These are phyloP conservation scores for Cardamine chenopodiifolia DNA, from an alignment of 345 rosid species.

Conservation along the genomic window DNA sequence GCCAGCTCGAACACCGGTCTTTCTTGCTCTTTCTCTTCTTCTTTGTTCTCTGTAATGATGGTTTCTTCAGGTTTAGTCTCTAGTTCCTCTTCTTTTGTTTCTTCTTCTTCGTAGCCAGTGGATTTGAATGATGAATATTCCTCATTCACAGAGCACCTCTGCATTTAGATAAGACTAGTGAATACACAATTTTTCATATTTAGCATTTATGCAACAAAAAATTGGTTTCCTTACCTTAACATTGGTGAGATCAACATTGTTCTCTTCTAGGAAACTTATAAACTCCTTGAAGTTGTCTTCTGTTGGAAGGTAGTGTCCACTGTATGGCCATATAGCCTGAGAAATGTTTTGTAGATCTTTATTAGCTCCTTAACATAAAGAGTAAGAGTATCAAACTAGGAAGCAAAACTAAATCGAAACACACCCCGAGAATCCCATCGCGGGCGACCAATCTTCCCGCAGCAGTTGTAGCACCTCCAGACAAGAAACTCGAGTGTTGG, in stretches of 20 bases:
- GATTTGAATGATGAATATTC: constrained; percentile 49
- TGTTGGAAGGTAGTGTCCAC: constrained; percentile 72
- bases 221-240: constrained; percentile 53
- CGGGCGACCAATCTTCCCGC: constrained; percentile 64
- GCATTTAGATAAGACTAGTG: constrained; percentile 24
- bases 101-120: constrained; percentile 35
- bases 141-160: constrained; percentile 61
- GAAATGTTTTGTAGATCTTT: neutral
- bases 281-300: constrained; percentile 66
- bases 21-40: constrained; percentile 37
- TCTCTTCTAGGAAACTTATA: constrained; percentile 58
- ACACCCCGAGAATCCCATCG: constrained; percentile 62
- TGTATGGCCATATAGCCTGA: constrained; percentile 72
- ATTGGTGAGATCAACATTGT: constrained; percentile 56
- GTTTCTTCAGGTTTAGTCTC: constrained; percentile 23
- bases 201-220: neutral
- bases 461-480: constrained; percentile 71
- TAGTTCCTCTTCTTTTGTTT: constrained; percentile 24
- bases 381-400: neutral
- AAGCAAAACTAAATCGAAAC: neutral
- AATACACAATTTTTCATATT: constrained; percentile 21
- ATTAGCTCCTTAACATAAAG: constrained; percentile 1
- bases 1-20: constrained; percentile 47
- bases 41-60: constrained; percentile 3
- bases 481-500: constrained; percentile 69